These are phyloP conservation scores for Sclerotinia sclerotiorum DNA, from an alignment of 2,329 filamentous ascomycete species.

Conservation along the genomic window DNA sequence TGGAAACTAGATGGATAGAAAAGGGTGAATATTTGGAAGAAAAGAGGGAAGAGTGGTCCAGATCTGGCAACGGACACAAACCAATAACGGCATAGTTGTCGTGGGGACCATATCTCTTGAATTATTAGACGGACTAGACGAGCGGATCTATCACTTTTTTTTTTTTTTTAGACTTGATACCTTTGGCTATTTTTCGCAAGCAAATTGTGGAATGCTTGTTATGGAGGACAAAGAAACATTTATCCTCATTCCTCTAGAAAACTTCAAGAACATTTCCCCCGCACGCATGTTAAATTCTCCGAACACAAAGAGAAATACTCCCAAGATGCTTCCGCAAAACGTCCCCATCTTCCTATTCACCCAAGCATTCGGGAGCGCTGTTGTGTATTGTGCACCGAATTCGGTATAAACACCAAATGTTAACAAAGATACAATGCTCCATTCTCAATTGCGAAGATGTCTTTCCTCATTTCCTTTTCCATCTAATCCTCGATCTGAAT, in stretches of 20 bases:
- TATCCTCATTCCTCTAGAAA: background rate
- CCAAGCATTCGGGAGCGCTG: background rate
- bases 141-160: background rate
- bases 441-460: conserved; percentile 1
- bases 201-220: background rate
- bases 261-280: background rate
- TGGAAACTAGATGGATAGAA: conserved; percentile 54
- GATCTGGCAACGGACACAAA: conserved; percentile 13
- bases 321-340: background rate
- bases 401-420: background rate
- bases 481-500: background rate
- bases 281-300: background rate
- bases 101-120: too few species aligned
- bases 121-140: background rate
- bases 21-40: conserved; percentile 53
- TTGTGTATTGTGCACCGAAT: conserved; percentile 7
- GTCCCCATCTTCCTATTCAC: background rate
- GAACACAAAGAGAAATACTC: background rate
- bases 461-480: conserved; percentile 12
- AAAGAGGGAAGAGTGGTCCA: conserved; percentile 46
- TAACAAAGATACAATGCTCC: conserved; percentile 1
- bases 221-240: background rate
- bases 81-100: conserved; percentile 20
- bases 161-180: background rate
- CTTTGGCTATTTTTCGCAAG: background rate